Evolutionary conservation across 345 rosid species (phyloP).

Genomic region (Viola odorata): DNA sequence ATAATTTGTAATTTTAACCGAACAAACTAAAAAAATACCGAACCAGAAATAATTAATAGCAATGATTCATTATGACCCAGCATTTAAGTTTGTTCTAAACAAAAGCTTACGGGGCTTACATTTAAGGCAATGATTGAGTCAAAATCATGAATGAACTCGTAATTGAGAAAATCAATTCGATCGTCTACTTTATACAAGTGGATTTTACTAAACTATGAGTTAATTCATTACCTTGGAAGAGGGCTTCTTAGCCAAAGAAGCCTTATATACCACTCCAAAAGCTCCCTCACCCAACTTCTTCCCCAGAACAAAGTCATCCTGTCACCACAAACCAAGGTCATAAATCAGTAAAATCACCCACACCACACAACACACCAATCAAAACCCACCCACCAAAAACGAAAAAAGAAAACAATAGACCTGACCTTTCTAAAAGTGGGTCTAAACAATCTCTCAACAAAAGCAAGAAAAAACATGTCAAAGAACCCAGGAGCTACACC

Average conservation of each 20-base stretch:
- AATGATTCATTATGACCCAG: too few species aligned
- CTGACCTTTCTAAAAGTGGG: slow-evolving; percentile 67
- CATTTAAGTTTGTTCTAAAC: too few species aligned
- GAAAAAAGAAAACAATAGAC: slow-evolving; percentile 4
- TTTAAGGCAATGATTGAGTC: too few species aligned
- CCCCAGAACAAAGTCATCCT: slow-evolving; percentile 95
- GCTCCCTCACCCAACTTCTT: slow-evolving; percentile 98
- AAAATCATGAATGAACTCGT: too few species aligned
- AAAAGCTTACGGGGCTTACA: too few species aligned
- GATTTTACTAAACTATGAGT: background rate
- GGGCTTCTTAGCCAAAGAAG: slow-evolving; percentile 56
- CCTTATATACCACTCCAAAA: slow-evolving; percentile 84
- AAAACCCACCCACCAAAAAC: background rate
- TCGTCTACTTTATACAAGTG: background rate
- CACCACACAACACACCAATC: slow-evolving; percentile 1
- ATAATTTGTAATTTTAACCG: too few species aligned
- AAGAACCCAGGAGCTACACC: slow-evolving; percentile 99
- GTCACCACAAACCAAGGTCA: slow-evolving; percentile 19
- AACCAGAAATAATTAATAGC: too few species aligned
- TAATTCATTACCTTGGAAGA: slow-evolving; percentile 50
- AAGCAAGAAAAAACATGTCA: slow-evolving; percentile 95
- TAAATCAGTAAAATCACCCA: background rate
- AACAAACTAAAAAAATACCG: too few species aligned
- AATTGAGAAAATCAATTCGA: slow-evolving; percentile 1
- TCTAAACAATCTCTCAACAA: slow-evolving; percentile 75